A percentile compares a stretch with the other conserved stretches of the same genome.
phyloP scores from a whole-genome alignment of 441 rosid genomes.

The Croton laevigatus region DNA sequence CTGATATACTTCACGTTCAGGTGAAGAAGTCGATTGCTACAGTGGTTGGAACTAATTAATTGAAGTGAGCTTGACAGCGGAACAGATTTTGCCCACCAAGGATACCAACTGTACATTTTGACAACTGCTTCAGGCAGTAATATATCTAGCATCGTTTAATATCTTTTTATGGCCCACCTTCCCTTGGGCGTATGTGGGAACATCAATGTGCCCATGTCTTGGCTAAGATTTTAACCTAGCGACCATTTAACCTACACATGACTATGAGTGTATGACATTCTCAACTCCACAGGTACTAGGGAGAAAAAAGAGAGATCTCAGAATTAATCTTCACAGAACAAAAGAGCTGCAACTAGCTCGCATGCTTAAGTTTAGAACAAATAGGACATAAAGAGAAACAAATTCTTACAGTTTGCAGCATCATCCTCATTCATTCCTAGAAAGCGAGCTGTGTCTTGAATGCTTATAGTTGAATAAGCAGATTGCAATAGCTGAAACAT shows the following conservation, averaged over 20 bases:
- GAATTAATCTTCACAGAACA: background rate
- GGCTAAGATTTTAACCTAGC: background rate
- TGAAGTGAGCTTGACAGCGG: background rate
- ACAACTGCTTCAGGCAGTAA: conserved; percentile 2
- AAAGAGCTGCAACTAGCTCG: background rate
- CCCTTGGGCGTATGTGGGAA: background rate
- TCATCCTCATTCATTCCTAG: conserved; percentile 85
- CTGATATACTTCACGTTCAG: background rate
- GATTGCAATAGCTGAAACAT: conserved; percentile 73
- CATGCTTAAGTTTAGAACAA: conserved; percentile 1
- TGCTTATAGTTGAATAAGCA: conserved; percentile 81
- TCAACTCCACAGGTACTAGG: background rate
- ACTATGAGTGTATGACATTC: background rate
- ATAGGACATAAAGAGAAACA: background rate
- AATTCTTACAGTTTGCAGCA: conserved; percentile 67
- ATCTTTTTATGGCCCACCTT: background rate
- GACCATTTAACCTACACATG: background rate
- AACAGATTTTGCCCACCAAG: background rate
- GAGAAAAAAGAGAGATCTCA: background rate
- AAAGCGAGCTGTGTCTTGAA: conserved; percentile 67
- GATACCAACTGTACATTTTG: background rate
- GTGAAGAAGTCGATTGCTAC: background rate
- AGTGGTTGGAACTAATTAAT: background rate
- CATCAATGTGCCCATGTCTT: background rate
- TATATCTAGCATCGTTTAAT: background rate